Percentiles rank a stretch among this genome's conserved stretches.
phyloP scores from a whole-genome alignment of 345 rosid genomes.

The Citrus mangshanensis region DNA sequence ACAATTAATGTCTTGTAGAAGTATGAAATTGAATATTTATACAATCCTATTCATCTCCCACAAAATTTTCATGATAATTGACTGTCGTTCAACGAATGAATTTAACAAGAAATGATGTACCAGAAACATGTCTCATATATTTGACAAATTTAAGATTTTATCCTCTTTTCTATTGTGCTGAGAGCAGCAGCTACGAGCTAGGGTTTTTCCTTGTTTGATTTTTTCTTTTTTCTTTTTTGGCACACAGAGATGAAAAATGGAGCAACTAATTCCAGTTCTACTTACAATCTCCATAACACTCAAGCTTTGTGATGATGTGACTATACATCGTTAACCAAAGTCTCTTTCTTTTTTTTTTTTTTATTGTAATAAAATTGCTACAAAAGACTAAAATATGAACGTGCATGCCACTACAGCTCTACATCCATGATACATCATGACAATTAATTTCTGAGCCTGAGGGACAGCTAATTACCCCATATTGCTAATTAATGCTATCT shows the following conservation, averaged over 20 bases:
- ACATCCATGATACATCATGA: not conserved
- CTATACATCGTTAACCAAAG: slow-evolving; percentile 23
- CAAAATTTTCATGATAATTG: no score
- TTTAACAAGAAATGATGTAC: no score
- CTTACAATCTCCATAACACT: slow-evolving; percentile 28
- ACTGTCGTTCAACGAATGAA: no score
- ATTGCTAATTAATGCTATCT: not conserved
- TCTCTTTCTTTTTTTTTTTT: slow-evolving; percentile 6
- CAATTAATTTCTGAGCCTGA: no score
- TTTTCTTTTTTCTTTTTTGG: no score
- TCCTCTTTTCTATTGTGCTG: not conserved
- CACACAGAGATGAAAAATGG: not conserved
- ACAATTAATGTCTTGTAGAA: no score
- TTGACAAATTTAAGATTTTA: not conserved
- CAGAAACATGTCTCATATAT: no score
- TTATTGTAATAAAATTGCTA: not conserved
- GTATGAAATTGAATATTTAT: no score
- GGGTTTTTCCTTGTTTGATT: not conserved
- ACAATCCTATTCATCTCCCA: no score
- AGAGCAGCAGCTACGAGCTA: not conserved
- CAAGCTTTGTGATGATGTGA: slow-evolving; percentile 55
- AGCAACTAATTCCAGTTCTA: not conserved
- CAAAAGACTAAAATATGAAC: not conserved
- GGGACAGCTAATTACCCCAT: not conserved
- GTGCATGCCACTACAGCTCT: not conserved